Percentiles rank a stretch among this genome's conserved stretches.
Evolutionary conservation across 352 stramenopile species (phyloP).

Genomic region (Phytophthora colocasiae): DNA sequence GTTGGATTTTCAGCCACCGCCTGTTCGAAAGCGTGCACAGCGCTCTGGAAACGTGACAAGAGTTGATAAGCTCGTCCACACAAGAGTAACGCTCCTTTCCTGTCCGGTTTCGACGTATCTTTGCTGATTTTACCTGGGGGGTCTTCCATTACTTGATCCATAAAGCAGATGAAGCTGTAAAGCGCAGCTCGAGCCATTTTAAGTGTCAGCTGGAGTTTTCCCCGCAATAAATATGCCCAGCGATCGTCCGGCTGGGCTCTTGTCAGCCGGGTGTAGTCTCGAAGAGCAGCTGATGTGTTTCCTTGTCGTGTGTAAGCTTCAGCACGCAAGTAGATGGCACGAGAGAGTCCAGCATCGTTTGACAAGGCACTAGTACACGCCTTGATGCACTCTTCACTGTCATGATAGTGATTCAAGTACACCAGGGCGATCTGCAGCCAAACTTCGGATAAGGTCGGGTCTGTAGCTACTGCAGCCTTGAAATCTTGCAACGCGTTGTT

Average conservation of each 20-base stretch:
- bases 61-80: conserved; percentile 77
- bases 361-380: conserved; percentile 68
- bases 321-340: conserved; percentile 70
- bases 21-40: conserved; percentile 70
- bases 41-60: conserved; percentile 67
- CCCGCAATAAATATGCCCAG: conserved; percentile 70
- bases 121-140: not conserved
- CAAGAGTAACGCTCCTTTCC: conserved; percentile 54
- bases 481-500: conserved; percentile 83
- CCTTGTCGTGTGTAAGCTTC: conserved; percentile 73
- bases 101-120: conserved; percentile 20
- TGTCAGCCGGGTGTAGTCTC: conserved; percentile 72
- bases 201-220: conserved; percentile 64
- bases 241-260: conserved; percentile 65
- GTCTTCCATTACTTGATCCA: conserved; percentile 48
- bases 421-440: conserved; percentile 86
- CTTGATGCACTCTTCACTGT: conserved; percentile 69
- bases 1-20: conserved; percentile 67
- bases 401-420: conserved; percentile 84
- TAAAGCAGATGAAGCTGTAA: conserved; percentile 80
- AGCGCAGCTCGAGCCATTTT: conserved; percentile 62
- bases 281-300: conserved; percentile 57
- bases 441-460: conserved; percentile 78
- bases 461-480: conserved; percentile 73
- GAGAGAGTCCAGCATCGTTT: conserved; percentile 67